Conservation (phyloP, 2,329 filamentous ascomycete species). For the Sclerotinia glacialis region DNA sequence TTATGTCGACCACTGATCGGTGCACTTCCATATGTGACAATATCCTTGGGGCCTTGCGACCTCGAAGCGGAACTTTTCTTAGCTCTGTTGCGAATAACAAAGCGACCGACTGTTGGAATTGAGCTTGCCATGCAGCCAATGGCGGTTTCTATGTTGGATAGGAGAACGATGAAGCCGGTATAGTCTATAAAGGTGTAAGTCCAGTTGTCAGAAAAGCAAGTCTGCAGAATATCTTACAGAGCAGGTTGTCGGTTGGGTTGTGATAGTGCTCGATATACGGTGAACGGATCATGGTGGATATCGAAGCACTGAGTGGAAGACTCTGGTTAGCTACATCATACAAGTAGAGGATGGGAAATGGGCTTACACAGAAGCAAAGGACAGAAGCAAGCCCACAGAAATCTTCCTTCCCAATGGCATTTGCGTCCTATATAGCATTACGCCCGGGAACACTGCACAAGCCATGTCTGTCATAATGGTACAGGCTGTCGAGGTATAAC, state of each 20-base stretch:
- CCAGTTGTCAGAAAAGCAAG: neutral
- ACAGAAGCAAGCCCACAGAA: conserved; percentile 31
- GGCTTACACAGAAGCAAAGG: conserved; percentile 23
- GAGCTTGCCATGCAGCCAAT: conserved; percentile 19
- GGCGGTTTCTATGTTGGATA: conserved; percentile 22
- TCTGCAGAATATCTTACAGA: conserved; percentile 29
- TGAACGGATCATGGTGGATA: conserved; percentile 16
- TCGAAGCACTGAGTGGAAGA: conserved; percentile 8
- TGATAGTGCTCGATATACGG: conserved; percentile 9
- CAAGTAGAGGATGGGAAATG: too few species aligned
- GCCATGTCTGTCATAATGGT: conserved; percentile 41
- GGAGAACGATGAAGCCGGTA: conserved; percentile 16
- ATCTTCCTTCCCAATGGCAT: conserved; percentile 36
- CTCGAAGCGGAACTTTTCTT: neutral
- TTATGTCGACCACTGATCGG: conserved; percentile 2
- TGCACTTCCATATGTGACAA: conserved; percentile 11
- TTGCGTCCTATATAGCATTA: conserved; percentile 40
- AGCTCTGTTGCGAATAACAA: neutral
- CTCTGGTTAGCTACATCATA: neutral
- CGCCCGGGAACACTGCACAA: conserved; percentile 38
- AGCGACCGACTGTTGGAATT: conserved; percentile 17
- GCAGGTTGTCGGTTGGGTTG: conserved; percentile 26
- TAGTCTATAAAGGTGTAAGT: conserved; percentile 8
- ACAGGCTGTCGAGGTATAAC: conserved; percentile 38
- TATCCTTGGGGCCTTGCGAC: neutral